Evolutionary conservation across 2,329 filamentous ascomycete species (phyloP).

Genomic region (Cryphonectria carpinicola): DNA sequence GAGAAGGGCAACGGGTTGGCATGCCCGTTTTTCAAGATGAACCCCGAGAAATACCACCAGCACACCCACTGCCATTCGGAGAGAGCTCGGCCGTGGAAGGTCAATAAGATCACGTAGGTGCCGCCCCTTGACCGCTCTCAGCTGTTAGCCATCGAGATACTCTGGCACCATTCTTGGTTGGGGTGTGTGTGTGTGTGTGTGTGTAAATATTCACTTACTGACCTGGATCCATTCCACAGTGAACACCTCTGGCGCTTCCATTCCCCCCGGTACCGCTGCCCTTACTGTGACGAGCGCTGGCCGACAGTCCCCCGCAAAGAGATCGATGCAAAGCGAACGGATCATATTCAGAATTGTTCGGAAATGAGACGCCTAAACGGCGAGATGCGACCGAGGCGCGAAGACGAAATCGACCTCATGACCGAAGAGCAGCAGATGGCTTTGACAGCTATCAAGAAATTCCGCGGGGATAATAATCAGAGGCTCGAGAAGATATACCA

Average conservation of each 20-base stretch:
- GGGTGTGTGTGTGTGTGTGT: background rate
- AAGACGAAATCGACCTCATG: slow-evolving; percentile 6
- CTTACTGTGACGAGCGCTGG: background rate
- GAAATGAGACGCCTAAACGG: background rate
- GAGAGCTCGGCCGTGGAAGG: background rate
- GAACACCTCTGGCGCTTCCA: slow-evolving; percentile 13
- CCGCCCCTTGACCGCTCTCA: background rate
- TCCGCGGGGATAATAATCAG: background rate
- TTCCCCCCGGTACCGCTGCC: background rate
- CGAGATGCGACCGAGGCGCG: background rate
- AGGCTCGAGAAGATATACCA: background rate
- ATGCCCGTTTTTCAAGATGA: slow-evolving; percentile 7
- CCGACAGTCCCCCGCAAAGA: background rate
- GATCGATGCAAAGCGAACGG: background rate
- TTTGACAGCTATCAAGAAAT: background rate
- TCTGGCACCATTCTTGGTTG: background rate
- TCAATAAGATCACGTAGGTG: slow-evolving; percentile 4
- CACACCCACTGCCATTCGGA: background rate
- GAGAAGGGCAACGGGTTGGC: background rate
- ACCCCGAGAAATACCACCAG: background rate
- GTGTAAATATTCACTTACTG: background rate
- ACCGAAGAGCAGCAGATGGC: background rate
- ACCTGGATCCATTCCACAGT: slow-evolving; percentile 1
- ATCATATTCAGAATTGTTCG: background rate
- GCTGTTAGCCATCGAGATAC: background rate